A percentile compares a stretch with the other conserved stretches of the same genome.
Conservation (phyloP, 2,329 filamentous ascomycete genomes). For the Geoglossum cookeanum region DNA sequence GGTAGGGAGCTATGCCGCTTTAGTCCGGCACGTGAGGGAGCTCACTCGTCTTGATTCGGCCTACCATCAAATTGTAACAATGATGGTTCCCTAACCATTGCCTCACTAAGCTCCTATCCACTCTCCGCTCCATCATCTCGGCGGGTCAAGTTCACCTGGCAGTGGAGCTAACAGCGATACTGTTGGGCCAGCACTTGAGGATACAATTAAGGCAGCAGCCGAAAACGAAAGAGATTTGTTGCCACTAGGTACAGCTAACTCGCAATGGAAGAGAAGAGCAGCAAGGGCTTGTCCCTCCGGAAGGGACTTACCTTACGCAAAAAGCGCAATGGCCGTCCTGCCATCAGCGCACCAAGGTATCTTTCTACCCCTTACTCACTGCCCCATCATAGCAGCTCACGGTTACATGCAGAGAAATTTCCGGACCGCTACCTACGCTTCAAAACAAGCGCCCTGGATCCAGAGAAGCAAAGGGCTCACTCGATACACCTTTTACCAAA, state of each 20-base stretch:
- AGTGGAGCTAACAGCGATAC: too few relatives aligned
- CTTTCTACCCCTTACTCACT: slow-evolving; percentile 9
- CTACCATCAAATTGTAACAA: too few relatives aligned
- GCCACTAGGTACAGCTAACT: not conserved
- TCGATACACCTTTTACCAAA: slow-evolving; percentile 22
- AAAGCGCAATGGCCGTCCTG: slow-evolving; percentile 34
- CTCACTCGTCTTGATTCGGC: too few relatives aligned
- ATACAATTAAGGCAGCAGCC: not conserved
- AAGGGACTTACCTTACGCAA: slow-evolving; percentile 43
- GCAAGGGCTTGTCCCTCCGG: slow-evolving; percentile 33
- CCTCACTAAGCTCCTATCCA: too few relatives aligned
- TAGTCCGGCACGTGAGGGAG: too few relatives aligned
- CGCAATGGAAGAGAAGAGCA: slow-evolving; percentile 29
- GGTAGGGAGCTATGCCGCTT: too few relatives aligned
- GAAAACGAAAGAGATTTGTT: too few relatives aligned
- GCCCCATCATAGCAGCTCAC: slow-evolving; percentile 6
- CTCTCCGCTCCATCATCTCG: too few relatives aligned
- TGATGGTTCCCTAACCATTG: too few relatives aligned
- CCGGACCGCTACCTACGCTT: not conserved
- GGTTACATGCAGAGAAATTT: not conserved
- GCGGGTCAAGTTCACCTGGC: too few relatives aligned
- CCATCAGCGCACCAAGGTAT: slow-evolving; percentile 42
- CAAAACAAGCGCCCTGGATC: slow-evolving; percentile 15
- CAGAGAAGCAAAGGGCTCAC: slow-evolving; percentile 4
- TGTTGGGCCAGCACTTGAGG: too few relatives aligned